Evolutionary conservation across 495 filamentous ascomycete species (phyloP).

Genomic region (Penicillium longicatenatum): DNA sequence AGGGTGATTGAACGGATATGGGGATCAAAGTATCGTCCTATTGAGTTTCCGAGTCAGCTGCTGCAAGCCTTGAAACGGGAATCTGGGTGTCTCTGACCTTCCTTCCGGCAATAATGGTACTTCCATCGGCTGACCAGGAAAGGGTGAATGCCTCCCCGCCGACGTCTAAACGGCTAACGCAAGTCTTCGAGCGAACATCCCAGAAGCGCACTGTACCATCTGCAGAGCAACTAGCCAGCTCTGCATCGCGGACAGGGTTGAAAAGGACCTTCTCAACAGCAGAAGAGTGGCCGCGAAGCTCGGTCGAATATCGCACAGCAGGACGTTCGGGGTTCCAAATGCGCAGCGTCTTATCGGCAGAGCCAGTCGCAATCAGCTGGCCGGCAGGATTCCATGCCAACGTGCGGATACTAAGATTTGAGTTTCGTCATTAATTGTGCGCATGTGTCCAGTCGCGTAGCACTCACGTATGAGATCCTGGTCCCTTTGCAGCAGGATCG

Average conservation of each 20-base stretch:
- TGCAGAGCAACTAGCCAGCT: conserved; percentile 79
- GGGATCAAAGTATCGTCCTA: conserved; percentile 73
- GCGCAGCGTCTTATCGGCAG: conserved; percentile 76
- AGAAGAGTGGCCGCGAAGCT: conserved; percentile 77
- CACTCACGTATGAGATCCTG: conserved; percentile 56
- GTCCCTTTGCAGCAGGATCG: conserved; percentile 55
- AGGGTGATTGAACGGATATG: conserved; percentile 53
- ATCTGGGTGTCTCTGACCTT: conserved; percentile 57
- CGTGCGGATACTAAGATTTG: conserved; percentile 57
- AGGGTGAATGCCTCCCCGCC: conserved; percentile 80
- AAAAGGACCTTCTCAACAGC: conserved; percentile 86
- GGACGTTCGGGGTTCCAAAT: conserved; percentile 92
- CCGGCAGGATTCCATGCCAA: conserved; percentile 91
- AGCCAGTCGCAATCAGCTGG: conserved; percentile 82
- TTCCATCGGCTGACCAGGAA: conserved; percentile 87
- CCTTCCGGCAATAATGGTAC: conserved; percentile 76
- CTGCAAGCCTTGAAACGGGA: neutral
- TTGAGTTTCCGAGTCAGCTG: neutral
- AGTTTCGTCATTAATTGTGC: conserved; percentile 10
- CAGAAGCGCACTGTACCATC: conserved; percentile 90
- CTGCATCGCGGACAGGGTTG: conserved; percentile 84
- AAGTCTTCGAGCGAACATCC: conserved; percentile 84
- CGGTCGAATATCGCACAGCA: conserved; percentile 77
- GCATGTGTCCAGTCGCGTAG: neutral
- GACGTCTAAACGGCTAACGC: conserved; percentile 77